Evolutionary conservation across 2,329 filamentous ascomycete genomes (phyloP), one percentile per base, ranked within the genome.

Genomic region (Beauveria australis): DNA sequence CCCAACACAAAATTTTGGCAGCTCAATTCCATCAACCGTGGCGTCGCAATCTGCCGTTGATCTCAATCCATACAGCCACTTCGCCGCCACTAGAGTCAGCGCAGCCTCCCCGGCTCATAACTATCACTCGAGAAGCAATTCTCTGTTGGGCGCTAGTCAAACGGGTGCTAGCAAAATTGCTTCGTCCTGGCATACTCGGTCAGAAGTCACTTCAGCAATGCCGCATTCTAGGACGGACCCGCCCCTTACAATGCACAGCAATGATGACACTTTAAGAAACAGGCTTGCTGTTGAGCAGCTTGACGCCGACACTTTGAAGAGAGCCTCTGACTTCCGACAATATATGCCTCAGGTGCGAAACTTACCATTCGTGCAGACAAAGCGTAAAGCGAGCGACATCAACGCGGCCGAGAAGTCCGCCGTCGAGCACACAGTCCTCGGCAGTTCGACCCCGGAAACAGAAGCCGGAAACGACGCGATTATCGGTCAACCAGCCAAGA

Each of bases 291-390:
- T 47, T 26, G 47, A 52, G 30, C 53, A 49, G n/a, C 22, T 37
- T 6, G 46, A 46, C 9, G 12, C 22, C n/a, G 28, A 33, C 5
- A 9, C 37, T 5, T 46, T 56, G 24, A n/a, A 6, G 10, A 61
- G 30, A 26, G 54, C 41, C 19, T 22, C 53, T 10, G 60, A 66
- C 33, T 73, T 72, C 57, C 68, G 67, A 22, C 61, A 67, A 44
- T 53, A 67, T 1, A 57, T 61, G 47, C 60, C 60, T 1, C 40
- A 48, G 44, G 37, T 30, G 8, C 60, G 60, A 24, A 61, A 19
- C 24, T 24, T 61, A 16, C 60, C 60, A 24, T 61, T 61, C 48
- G 14, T 19, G 12, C 26, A 46, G 14, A 47, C 16, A 12, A 49
- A 43, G 12, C 18, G 22, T 16, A 59, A 59, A 43, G 2, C n/a